phyloP scores from a whole-genome alignment of 768 basidiomycete genomes.

The Russula foetens region DNA sequence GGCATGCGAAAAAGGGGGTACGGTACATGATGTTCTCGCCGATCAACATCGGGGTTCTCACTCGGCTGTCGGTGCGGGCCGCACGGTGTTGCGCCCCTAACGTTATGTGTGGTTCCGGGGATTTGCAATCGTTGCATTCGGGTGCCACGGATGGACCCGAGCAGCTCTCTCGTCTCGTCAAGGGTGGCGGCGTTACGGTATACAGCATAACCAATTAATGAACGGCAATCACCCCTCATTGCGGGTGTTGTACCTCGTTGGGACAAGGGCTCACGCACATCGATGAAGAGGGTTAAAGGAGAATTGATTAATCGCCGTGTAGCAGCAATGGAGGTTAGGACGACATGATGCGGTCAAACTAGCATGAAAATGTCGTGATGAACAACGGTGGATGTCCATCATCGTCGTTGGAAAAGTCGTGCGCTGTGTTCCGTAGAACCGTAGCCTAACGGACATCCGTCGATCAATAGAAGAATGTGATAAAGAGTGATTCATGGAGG shows the following conservation, averaged over 20 bases:
- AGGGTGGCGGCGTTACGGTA: not conserved
- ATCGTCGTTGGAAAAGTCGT: conserved; percentile 8
- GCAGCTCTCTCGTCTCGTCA: not conserved
- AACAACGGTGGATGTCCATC: conserved; percentile 35
- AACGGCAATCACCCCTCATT: not conserved
- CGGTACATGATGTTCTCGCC: not conserved
- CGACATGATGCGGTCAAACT: not conserved
- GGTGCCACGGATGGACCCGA: not conserved
- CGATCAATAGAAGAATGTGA: not conserved
- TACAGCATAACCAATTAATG: not conserved
- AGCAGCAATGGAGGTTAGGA: too few species aligned
- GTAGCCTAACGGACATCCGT: conserved; percentile 25
- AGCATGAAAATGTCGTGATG: conserved; percentile 44
- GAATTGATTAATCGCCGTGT: not conserved
- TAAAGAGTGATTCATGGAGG: not conserved
- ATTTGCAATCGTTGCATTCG: not conserved
- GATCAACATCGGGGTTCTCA: not conserved
- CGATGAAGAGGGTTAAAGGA: not conserved
- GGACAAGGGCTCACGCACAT: not conserved
- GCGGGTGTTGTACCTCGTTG: not conserved
- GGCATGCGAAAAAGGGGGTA: not conserved
- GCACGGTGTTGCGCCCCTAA: too few species aligned
- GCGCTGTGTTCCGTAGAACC: conserved; percentile 28
- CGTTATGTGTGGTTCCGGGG: too few species aligned
- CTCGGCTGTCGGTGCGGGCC: not conserved